Evolutionary conservation across 768 basidiomycete species (phyloP).

Genomic region (Russula dissimulans): DNA sequence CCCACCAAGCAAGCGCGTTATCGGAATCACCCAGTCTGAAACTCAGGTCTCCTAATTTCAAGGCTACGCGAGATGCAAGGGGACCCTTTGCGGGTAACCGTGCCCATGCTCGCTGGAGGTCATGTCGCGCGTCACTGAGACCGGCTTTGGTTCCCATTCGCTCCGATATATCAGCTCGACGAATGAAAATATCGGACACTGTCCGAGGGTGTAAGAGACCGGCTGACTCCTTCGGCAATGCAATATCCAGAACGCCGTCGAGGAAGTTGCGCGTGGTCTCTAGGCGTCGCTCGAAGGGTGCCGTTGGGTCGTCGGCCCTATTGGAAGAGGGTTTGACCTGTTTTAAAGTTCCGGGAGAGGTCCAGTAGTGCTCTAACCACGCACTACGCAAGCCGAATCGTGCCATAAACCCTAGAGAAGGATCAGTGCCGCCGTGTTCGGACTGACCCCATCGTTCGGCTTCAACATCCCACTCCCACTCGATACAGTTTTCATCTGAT

Average conservation of each 20-base stretch:
- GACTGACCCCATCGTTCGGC: conserved; percentile 51
- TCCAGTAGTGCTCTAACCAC: conserved; percentile 67
- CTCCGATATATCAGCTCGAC: conserved; percentile 50
- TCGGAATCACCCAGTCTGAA: conserved; percentile 42
- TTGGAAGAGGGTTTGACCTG: neutral
- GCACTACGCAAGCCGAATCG: conserved; percentile 57
- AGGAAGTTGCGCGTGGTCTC: conserved; percentile 47
- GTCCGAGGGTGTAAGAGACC: conserved; percentile 42
- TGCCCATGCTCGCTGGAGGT: conserved; percentile 53
- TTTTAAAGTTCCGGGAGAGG: conserved; percentile 14
- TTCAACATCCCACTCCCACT: conserved; percentile 63
- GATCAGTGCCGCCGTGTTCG: conserved; percentile 55
- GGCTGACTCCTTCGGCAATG: conserved; percentile 31
- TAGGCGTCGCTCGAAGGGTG: conserved; percentile 41
- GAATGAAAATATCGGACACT: conserved; percentile 42
- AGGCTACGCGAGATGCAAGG: conserved; percentile 46
- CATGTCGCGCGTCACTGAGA: conserved; percentile 43
- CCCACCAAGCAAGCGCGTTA: conserved; percentile 63
- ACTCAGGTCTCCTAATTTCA: conserved; percentile 61
- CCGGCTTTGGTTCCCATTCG: conserved; percentile 45
- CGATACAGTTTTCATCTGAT: conserved; percentile 40
- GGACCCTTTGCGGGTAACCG: conserved; percentile 31
- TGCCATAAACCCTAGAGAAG: conserved; percentile 51
- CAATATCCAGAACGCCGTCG: conserved; percentile 38
- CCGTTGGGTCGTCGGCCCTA: neutral